These are phyloP conservation scores for Acanthamoeba polyphaga DNA, from an alignment of 208 protist genomes.

Conservation along the genomic window DNA sequence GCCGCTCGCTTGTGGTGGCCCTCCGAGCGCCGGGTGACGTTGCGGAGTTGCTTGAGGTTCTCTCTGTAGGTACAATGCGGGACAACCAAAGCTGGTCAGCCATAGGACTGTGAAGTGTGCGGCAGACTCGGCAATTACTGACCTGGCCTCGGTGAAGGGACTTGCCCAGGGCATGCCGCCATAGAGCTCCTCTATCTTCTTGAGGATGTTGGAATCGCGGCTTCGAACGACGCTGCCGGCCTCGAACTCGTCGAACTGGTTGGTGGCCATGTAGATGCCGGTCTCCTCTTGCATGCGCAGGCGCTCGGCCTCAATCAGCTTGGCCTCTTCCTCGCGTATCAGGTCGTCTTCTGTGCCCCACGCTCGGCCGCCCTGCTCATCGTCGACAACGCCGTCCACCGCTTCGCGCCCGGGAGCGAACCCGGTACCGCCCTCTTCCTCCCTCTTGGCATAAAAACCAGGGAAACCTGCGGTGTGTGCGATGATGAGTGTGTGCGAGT, in stretches of 20 bases:
- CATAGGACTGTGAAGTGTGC: neutral
- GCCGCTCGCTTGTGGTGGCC: neutral
- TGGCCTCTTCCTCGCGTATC: neutral
- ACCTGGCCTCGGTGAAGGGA: neutral
- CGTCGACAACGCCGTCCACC: neutral
- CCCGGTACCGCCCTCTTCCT: neutral
- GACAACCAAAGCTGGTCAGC: no score
- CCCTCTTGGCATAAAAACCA: neutral
- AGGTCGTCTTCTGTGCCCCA: neutral
- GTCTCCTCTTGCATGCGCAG: neutral
- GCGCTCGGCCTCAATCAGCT: neutral
- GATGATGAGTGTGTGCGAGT: neutral
- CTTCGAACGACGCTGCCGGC: neutral
- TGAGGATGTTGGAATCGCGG: neutral
- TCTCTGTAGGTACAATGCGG: no score
- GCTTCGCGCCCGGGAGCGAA: neutral
- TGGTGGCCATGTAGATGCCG: neutral
- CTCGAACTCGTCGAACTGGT: neutral
- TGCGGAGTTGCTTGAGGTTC: neutral
- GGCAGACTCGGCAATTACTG: neutral
- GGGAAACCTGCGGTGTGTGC: neutral
- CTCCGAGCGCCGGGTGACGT: neutral
- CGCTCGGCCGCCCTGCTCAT: neutral
- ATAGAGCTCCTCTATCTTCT: conserved; percentile 10
- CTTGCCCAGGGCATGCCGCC: conserved; percentile 2